Percentiles rank a stretch among this genome's conserved stretches.
Conservation (phyloP, 2,329 filamentous ascomycete genomes). For the Curvularia hawaiiensis region DNA sequence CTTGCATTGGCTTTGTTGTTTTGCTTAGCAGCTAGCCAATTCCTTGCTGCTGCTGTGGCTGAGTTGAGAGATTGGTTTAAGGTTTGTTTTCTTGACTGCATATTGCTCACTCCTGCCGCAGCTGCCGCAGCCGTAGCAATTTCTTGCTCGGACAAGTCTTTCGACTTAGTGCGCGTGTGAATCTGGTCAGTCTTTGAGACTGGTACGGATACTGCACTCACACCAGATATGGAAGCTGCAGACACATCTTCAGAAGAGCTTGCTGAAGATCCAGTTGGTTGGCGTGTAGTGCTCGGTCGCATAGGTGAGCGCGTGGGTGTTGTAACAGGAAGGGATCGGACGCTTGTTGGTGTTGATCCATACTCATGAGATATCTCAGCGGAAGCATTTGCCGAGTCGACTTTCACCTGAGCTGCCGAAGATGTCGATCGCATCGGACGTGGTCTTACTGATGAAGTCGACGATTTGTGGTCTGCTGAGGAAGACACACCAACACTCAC, state of each 20-base stretch:
- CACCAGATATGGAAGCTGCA: conserved; percentile 32
- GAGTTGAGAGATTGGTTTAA: conserved; percentile 49
- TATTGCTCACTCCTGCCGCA: conserved; percentile 23
- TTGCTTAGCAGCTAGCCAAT: conserved; percentile 61
- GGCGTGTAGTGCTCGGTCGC: conserved; percentile 39
- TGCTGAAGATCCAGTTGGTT: conserved; percentile 16
- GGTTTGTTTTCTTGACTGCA: conserved; percentile 29
- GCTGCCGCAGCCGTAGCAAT: conserved; percentile 30
- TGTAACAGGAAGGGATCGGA: conserved; percentile 64
- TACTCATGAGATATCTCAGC: conserved; percentile 55
- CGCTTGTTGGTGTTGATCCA: conserved; percentile 66
- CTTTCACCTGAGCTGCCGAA: conserved; percentile 68
- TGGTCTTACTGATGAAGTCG: conserved; percentile 46
- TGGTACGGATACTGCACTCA: conserved; percentile 20
- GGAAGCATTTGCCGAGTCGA: conserved; percentile 70
- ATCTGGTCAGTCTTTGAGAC: conserved; percentile 9
- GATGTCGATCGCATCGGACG: conserved; percentile 65
- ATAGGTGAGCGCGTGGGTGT: conserved; percentile 58
- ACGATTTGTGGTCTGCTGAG: conserved; percentile 28
- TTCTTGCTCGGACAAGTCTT: conserved; percentile 28
- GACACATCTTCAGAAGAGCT: conserved; percentile 27
- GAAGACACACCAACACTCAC: conserved; percentile 30
- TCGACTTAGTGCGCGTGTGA: conserved; percentile 24
- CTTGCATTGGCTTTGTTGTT: conserved; percentile 29
- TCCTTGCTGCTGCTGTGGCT: conserved; percentile 63